Base-by-base conservation (phyloP, 2,329 filamentous ascomycete genomes). In the Diaporthe nobilis region DNA sequence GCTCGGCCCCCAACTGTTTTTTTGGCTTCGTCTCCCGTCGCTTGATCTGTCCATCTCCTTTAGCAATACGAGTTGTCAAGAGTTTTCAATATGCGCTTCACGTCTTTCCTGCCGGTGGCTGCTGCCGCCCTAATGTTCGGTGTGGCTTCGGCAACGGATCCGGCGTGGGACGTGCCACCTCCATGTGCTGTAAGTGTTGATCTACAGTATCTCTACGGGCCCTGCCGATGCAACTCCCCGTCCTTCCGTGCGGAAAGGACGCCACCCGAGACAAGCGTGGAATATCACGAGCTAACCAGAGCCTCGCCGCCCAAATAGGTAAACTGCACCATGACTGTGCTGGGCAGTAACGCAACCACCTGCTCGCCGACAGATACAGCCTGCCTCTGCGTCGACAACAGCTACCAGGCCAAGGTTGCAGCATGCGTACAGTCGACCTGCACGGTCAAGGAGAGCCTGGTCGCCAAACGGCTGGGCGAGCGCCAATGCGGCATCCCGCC, bases 331-430 rank as follows among this genome's bases (percentile, higher is more conserved):
- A 58, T 65, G 47, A 57, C 60, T 53, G 61, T 63, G 39, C 63
- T 77, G 58, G 25, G 73, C 25, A 75, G 78, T 74, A 51, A 53
- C 75, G 60, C 34, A 8, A 61, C 57, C 61, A 61, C 37, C 25
- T 67, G 71, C 31, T 55, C 39, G 17, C 47, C 60, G 17, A 55
- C 63, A 17, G 47, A 73, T 12, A 67, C 60, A 13, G 53, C 58
- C 28, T 73, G 71, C 25, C 60, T 65, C 42, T 73, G 71, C n/a
- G 25, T 20, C 25, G 71, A 73, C 22, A n/a, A 25, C 9, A 34
- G 2, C 12, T 73, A 73, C 37, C 71, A 73, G 49, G 47, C 37
- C 17, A 20, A 9, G n/a, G 34, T 73, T 10, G 63, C 71, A n/a
- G 22, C n/a, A 37, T 73, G 71, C n/a, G 71, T 73, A 3, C 12